These are phyloP conservation scores for Syzygium malaccense DNA, from an alignment of 441 rosid species.

Conservation along the genomic window DNA sequence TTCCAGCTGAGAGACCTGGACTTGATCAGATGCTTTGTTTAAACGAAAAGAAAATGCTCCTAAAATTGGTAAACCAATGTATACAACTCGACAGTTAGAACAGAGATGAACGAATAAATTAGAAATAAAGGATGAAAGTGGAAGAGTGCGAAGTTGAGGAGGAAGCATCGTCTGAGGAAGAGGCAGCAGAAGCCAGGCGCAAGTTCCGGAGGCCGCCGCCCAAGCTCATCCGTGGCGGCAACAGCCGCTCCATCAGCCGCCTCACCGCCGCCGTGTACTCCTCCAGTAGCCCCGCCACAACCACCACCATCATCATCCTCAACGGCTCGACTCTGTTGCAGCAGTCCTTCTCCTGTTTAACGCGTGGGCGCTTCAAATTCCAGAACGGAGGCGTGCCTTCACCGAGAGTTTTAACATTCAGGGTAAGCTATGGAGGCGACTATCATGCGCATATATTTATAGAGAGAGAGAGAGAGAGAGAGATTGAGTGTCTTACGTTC, in stretches of 20 bases:
- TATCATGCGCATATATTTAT: not conserved
- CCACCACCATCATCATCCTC: not conserved
- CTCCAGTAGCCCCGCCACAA: not conserved
- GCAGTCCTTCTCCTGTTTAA: not conserved
- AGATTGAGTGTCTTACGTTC: not conserved
- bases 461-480: not conserved
- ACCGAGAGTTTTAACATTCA: not conserved
- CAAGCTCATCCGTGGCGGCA: not conserved
- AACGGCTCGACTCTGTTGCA: not conserved
- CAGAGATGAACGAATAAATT: not conserved
- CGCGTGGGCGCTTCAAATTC: not conserved
- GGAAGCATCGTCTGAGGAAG: not conserved
- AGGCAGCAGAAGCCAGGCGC: not conserved
- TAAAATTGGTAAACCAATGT: not conserved
- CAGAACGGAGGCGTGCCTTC: not conserved
- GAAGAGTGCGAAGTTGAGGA: not conserved
- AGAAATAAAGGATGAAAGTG: not conserved
- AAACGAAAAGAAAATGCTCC: not conserved
- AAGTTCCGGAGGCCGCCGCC: not conserved
- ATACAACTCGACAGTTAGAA: not conserved
- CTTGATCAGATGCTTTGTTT: not conserved
- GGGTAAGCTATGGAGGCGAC: not conserved
- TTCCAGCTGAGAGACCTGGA: conserved; percentile 42
- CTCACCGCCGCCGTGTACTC: not conserved
- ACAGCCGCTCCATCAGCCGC: not conserved